phyloP scores from a whole-genome alignment of 495 filamentous ascomycete species.

The Podospora tetraspora region DNA sequence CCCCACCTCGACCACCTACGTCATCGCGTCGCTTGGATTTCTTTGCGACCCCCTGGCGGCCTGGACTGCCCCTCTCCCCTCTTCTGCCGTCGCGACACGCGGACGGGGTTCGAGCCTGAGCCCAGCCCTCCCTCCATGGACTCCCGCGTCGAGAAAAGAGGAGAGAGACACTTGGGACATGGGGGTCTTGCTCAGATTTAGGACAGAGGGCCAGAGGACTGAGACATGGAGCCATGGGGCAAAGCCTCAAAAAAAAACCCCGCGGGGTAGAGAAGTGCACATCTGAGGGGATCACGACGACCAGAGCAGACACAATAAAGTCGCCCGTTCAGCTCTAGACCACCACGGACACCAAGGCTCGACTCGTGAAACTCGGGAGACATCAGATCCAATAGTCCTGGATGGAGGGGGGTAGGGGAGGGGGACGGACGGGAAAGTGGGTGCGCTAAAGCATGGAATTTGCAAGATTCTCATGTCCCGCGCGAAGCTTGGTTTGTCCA shows the following conservation, averaged over 20 bases:
- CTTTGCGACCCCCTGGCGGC: background rate
- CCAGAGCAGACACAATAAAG: background rate
- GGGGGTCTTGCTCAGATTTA: background rate
- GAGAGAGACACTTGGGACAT: background rate
- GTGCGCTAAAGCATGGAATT: constrained; percentile 30
- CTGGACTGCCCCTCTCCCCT: background rate
- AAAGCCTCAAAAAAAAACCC: background rate
- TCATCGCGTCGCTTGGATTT: constrained; percentile 16
- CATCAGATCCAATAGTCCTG: background rate
- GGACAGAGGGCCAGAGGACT: background rate
- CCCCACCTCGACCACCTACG: constrained; percentile 24
- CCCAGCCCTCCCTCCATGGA: background rate
- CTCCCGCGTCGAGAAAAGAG: background rate
- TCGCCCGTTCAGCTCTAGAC: background rate
- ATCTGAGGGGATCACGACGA: background rate
- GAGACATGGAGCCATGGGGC: background rate
- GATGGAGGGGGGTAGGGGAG: background rate
- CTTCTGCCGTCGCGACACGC: constrained; percentile 4
- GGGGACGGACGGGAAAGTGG: constrained; percentile 25
- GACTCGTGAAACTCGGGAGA: constrained; percentile 1
- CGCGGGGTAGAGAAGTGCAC: background rate
- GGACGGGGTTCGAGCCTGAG: background rate
- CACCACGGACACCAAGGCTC: background rate
- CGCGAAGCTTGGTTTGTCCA: constrained; percentile 6
- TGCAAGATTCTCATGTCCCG: constrained; percentile 25